Conservation (phyloP, 2,329 filamentous ascomycete species). For the Corinectria fuckeliana region DNA sequence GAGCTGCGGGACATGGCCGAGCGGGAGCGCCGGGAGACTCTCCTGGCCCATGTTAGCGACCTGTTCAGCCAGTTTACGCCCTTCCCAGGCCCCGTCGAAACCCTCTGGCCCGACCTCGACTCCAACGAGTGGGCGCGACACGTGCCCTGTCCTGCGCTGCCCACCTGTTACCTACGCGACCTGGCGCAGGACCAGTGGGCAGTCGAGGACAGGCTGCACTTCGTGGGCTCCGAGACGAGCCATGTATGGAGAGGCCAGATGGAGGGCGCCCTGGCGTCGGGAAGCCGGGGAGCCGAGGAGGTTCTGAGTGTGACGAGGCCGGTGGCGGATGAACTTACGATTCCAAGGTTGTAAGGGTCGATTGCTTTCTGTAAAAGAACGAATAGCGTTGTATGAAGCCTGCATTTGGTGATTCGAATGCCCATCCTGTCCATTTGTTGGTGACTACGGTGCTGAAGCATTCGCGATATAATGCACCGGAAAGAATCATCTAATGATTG, state of each 20-base stretch:
- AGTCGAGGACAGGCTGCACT: constrained; percentile 28
- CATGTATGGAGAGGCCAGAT: constrained; percentile 30
- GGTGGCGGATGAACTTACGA: constrained; percentile 3
- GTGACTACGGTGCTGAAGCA: background rate
- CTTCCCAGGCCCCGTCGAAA: constrained; percentile 17
- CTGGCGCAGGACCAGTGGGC: constrained; percentile 27
- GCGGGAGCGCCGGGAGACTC: constrained; percentile 7
- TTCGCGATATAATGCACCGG: background rate
- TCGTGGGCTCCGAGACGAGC: constrained; percentile 31
- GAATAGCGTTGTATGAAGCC: background rate
- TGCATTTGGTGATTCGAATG: background rate
- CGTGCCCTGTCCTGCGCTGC: constrained; percentile 21
- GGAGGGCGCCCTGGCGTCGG: constrained; percentile 32
- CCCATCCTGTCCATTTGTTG: no score
- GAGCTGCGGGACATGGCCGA: constrained; percentile 21
- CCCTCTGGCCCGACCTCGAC: constrained; percentile 14
- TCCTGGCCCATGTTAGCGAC: constrained; percentile 1
- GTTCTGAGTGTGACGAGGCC: constrained; percentile 9
- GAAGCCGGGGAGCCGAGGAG: constrained; percentile 25
- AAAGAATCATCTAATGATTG: background rate
- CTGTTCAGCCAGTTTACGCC: constrained; percentile 5
- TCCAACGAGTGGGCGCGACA: background rate
- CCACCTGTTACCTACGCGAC: constrained; percentile 9
- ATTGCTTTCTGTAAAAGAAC: no score
- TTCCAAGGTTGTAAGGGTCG: constrained; percentile 9